Conservation (phyloP, 2,329 filamentous ascomycete genomes). For the Xylaria sp. region DNA sequence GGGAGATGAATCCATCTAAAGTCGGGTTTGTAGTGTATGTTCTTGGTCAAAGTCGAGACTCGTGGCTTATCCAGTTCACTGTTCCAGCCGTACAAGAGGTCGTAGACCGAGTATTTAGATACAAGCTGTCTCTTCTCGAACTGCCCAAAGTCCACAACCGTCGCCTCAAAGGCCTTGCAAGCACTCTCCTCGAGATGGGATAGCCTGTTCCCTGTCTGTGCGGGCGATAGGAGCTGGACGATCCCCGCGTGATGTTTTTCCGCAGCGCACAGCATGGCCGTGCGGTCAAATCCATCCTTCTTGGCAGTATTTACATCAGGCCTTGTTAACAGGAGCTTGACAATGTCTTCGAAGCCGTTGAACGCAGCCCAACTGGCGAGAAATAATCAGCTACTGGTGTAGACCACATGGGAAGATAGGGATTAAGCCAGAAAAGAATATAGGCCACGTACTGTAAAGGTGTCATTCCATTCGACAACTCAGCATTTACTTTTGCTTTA, state of each 20-base stretch:
- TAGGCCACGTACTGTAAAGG: conserved; percentile 57
- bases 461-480: conserved; percentile 63
- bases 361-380: conserved; percentile 58
- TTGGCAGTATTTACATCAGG: conserved; percentile 49
- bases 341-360: conserved; percentile 58
- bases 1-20: conserved; percentile 66
- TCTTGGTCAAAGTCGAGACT: conserved; percentile 58
- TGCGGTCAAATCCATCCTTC: conserved; percentile 55
- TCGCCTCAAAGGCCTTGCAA: conserved; percentile 61
- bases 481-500: conserved; percentile 59
- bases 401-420: not conserved
- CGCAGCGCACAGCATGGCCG: conserved; percentile 56
- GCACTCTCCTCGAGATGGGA: conserved; percentile 56
- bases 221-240: conserved; percentile 54
- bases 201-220: conserved; percentile 49
- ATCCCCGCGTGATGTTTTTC: conserved; percentile 52
- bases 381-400: conserved; percentile 15
- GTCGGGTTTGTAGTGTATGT: conserved; percentile 58
- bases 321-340: conserved; percentile 54
- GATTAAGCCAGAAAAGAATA: not conserved
- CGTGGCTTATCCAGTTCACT: conserved; percentile 58
- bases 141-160: conserved; percentile 63
- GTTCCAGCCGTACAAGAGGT: conserved; percentile 64
- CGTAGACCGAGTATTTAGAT: conserved; percentile 60
- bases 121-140: conserved; percentile 58